These are phyloP conservation scores for Cucumis melo DNA, from an alignment of 306 rosid genomes.

Conservation along the genomic window DNA sequence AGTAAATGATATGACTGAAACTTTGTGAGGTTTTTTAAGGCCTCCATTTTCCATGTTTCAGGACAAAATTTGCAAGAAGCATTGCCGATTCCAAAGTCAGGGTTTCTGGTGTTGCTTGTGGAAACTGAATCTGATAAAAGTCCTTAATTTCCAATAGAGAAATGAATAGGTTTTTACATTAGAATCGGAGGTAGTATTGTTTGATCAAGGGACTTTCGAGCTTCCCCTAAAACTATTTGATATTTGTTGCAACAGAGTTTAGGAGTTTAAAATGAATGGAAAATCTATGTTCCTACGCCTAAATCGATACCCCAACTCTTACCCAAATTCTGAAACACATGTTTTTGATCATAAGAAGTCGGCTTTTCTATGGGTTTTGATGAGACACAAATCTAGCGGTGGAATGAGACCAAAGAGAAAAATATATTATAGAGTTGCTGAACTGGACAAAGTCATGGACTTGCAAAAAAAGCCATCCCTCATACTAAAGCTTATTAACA, in stretches of 20 bases:
- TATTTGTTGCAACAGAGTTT: not conserved
- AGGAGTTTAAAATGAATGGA: not conserved
- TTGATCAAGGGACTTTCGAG: not conserved
- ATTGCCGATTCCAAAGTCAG: conserved; percentile 48
- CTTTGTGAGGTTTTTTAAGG: not conserved
- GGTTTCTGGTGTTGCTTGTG: not conserved
- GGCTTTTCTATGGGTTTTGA: conserved; percentile 10
- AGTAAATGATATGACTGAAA: no score
- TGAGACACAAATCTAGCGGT: conserved; percentile 47
- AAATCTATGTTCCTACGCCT: not conserved
- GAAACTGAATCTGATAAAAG: not conserved
- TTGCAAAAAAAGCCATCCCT: conserved; percentile 61
- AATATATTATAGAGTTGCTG: conserved; percentile 45
- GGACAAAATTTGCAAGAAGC: conserved; percentile 60
- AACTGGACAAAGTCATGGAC: conserved; percentile 66
- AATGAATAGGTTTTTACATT: not conserved
- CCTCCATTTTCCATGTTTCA: conserved; percentile 13
- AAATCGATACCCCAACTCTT: not conserved
- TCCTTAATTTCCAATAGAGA: not conserved
- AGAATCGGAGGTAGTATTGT: not conserved
- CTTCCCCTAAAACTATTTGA: not conserved
- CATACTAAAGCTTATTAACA: conserved; percentile 47
- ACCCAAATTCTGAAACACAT: not conserved
- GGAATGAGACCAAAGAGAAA: conserved; percentile 73
- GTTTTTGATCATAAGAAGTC: not conserved